Evolutionary conservation across 352 stramenopile species (phyloP).

Genomic region (Globisporangium irregulare): DNA sequence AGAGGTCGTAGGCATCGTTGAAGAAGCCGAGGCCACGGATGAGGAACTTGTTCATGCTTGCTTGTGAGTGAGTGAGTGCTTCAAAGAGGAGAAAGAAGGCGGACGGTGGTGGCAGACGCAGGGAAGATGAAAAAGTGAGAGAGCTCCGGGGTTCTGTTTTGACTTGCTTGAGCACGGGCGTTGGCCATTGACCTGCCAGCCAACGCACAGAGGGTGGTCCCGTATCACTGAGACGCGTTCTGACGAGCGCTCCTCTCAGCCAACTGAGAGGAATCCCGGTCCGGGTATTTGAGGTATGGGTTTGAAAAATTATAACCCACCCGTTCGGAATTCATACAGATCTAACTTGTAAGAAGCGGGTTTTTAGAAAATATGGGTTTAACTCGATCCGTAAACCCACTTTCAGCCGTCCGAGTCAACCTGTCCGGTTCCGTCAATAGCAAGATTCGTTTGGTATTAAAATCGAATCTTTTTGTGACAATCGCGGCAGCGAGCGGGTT

Average conservation of each 20-base stretch:
- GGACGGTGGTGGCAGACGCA: neutral
- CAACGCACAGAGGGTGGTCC: neutral
- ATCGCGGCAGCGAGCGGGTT: neutral
- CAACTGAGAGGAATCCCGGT: neutral
- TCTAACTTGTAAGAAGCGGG: neutral
- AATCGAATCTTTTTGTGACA: neutral
- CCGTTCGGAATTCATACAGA: neutral
- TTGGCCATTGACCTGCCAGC: neutral
- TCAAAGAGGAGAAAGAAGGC: neutral
- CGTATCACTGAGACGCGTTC: constrained; percentile 3
- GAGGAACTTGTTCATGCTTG: constrained; percentile 50
- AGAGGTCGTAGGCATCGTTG: constrained; percentile 63
- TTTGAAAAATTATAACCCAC: neutral
- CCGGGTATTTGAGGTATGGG: neutral
- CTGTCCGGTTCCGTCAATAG: neutral
- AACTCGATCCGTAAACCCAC: neutral
- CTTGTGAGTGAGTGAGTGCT: neutral
- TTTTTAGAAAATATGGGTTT: neutral
- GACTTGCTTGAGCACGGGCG: neutral
- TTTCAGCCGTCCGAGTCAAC: neutral
- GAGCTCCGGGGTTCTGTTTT: neutral
- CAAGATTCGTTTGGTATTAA: neutral
- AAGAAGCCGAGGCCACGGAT: constrained; percentile 56
- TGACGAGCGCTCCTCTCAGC: neutral
- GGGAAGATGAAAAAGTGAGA: neutral